These are phyloP conservation scores for Samsoniella hepiali DNA, from an alignment of 2,329 filamentous ascomycete genomes.

Conservation along the genomic window DNA sequence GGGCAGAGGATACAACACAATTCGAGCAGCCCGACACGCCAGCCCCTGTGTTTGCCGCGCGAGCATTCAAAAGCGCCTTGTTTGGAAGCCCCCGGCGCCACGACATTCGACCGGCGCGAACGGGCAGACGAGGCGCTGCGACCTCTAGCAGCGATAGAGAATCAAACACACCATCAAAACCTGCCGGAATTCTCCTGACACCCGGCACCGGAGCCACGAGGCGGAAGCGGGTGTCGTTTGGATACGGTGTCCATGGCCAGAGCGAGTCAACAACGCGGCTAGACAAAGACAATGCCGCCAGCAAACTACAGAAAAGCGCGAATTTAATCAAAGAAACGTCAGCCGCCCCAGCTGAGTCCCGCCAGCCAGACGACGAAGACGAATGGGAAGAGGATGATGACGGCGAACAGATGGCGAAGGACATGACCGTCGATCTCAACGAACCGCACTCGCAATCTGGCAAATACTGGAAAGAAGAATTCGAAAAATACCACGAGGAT, in stretches of 20 bases:
- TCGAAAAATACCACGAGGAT: slow-evolving; percentile 68
- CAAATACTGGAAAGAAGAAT: slow-evolving; percentile 77
- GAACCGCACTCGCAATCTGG: slow-evolving; percentile 73
- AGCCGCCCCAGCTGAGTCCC: neutral
- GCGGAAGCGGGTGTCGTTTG: slow-evolving; percentile 65
- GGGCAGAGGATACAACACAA: slow-evolving; percentile 41
- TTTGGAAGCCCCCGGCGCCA: slow-evolving; percentile 55
- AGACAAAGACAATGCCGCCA: slow-evolving; percentile 36
- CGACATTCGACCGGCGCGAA: slow-evolving; percentile 30
- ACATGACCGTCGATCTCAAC: slow-evolving; percentile 67
- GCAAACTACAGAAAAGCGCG: slow-evolving; percentile 24
- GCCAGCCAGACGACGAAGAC: slow-evolving; percentile 32
- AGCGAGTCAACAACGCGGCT: slow-evolving; percentile 26
- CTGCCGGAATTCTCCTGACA: slow-evolving; percentile 59
- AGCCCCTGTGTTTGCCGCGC: slow-evolving; percentile 63
- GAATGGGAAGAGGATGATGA: slow-evolving; percentile 54
- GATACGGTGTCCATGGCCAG: slow-evolving; percentile 50
- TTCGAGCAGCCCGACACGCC: slow-evolving; percentile 62
- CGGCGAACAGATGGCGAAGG: slow-evolving; percentile 48
- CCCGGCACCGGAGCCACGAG: slow-evolving; percentile 59
- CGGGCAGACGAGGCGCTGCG: slow-evolving; percentile 26
- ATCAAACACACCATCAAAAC: slow-evolving; percentile 47
- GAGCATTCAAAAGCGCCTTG: slow-evolving; percentile 61
- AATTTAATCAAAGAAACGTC: neutral
- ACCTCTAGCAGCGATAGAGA: slow-evolving; percentile 26